A percentile compares a stretch with the other conserved stretches of the same genome.
phyloP scores from a whole-genome alignment of 805 yeast genomes.

The Ogataea corticis region DNA sequence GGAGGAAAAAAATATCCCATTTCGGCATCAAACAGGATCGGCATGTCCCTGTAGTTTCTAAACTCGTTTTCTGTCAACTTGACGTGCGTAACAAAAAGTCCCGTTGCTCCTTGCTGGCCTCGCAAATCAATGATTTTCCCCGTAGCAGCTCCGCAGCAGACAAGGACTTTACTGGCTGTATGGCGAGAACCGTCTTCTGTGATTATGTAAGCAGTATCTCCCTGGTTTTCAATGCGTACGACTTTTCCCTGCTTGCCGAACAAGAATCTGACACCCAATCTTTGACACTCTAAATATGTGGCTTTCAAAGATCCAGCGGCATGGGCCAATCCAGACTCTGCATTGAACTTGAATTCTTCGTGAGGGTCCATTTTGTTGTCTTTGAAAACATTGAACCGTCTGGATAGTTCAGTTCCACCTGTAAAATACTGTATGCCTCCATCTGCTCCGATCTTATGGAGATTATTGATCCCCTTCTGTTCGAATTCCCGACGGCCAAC shows the following conservation, averaged over 20 bases:
- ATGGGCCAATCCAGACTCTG: slow-evolving; percentile 45
- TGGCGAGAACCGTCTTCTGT: slow-evolving; percentile 31
- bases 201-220: slow-evolving; percentile 21
- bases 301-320: slow-evolving; percentile 40
- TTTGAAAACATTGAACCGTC: slow-evolving; percentile 19
- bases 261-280: slow-evolving; percentile 37
- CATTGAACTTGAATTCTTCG: slow-evolving; percentile 33
- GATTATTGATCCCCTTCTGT: slow-evolving; percentile 35
- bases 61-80: slow-evolving; percentile 39
- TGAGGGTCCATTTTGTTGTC: slow-evolving; percentile 16
- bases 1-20: slow-evolving; percentile 53
- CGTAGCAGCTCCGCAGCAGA: slow-evolving; percentile 43
- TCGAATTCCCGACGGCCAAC: slow-evolving; percentile 41
- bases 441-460: slow-evolving; percentile 32
- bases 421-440: slow-evolving; percentile 28
- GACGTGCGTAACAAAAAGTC: slow-evolving; percentile 42
- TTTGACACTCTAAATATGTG: slow-evolving; percentile 31
- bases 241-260: slow-evolving; percentile 36
- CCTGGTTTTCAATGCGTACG: slow-evolving; percentile 10
- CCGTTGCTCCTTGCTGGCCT: slow-evolving; percentile 39
- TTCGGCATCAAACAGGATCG: slow-evolving; percentile 46
- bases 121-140: slow-evolving; percentile 36
- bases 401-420: slow-evolving; percentile 35
- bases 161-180: slow-evolving; percentile 37
- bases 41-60: slow-evolving; percentile 38